A percentile compares a stretch with the other conserved stretches of the same genome.
phyloP scores from a whole-genome alignment of 208 protist species.

The Leishmania turanica region DNA sequence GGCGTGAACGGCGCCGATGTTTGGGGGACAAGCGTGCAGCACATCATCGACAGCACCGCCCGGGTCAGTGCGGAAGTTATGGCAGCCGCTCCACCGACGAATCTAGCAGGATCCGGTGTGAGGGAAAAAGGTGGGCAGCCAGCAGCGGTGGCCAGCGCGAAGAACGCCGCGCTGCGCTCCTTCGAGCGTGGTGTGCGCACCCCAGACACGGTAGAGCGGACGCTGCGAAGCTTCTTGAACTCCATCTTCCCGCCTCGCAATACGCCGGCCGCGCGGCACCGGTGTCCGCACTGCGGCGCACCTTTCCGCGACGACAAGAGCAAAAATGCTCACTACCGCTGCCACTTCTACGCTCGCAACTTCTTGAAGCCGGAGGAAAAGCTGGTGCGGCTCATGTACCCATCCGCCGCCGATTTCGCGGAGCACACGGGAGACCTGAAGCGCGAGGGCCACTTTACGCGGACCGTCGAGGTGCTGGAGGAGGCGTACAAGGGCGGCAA shows the following conservation, averaged over 20 bases:
- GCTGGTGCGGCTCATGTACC: slow-evolving; percentile 73
- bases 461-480: slow-evolving; percentile 43
- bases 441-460: slow-evolving; percentile 38
- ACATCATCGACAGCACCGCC: slow-evolving; percentile 33
- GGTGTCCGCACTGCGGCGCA: slow-evolving; percentile 71
- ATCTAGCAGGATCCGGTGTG: neutral
- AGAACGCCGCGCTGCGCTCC: slow-evolving; percentile 22
- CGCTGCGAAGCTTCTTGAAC: slow-evolving; percentile 57
- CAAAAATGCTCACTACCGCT: slow-evolving; percentile 77
- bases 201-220: slow-evolving; percentile 46
- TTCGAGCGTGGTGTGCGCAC: slow-evolving; percentile 32
- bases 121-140: neutral
- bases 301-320: slow-evolving; percentile 48
- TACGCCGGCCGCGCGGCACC: slow-evolving; percentile 30
- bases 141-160: neutral
- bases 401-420: slow-evolving; percentile 55
- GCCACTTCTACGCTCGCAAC: slow-evolving; percentile 77
- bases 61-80: slow-evolving; percentile 24
- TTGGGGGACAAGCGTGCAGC: slow-evolving; percentile 29
- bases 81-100: slow-evolving; percentile 2
- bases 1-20: neutral
- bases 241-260: slow-evolving; percentile 61
- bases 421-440: slow-evolving; percentile 42
- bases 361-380: slow-evolving; percentile 57
- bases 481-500: slow-evolving; percentile 49